Conservation (phyloP, 768 basidiomycete species). For the Tylopilus plumbeoviolaceoides region DNA sequence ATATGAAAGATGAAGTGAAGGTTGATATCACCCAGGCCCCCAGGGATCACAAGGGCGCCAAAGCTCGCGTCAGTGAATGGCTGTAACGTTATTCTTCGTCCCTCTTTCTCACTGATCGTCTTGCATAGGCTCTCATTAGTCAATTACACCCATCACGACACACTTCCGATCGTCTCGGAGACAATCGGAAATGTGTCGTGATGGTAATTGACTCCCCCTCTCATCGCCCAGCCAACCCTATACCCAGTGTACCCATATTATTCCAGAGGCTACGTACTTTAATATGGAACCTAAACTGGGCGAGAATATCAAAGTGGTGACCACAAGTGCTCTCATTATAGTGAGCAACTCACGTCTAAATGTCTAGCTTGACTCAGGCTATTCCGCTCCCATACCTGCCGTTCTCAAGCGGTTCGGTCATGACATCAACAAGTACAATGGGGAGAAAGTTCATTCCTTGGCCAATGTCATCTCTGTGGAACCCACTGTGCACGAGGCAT, state of each 20-base stretch:
- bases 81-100: background rate
- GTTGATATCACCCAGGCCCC: background rate
- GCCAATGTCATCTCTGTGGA: no score
- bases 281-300: background rate
- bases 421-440: no score
- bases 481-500: no score
- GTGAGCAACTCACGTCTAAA: no score
- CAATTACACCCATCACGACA: conserved; percentile 27
- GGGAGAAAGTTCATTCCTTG: no score
- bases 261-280: conserved; percentile 4
- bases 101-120: background rate
- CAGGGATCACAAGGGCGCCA: conserved; percentile 2
- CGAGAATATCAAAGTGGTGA: background rate
- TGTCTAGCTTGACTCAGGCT: no score
- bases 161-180: conserved; percentile 37
- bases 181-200: conserved; percentile 33
- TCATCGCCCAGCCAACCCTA: background rate
- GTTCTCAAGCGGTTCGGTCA: no score
- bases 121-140: conserved; percentile 32
- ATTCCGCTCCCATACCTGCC: no score
- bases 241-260: conserved; percentile 4
- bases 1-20: background rate
- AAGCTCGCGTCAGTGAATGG: conserved; percentile 1
- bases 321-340: no score
- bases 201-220: conserved; percentile 20